Conservation (phyloP, 306 rosid species). For the Fagus sylvatica region DNA sequence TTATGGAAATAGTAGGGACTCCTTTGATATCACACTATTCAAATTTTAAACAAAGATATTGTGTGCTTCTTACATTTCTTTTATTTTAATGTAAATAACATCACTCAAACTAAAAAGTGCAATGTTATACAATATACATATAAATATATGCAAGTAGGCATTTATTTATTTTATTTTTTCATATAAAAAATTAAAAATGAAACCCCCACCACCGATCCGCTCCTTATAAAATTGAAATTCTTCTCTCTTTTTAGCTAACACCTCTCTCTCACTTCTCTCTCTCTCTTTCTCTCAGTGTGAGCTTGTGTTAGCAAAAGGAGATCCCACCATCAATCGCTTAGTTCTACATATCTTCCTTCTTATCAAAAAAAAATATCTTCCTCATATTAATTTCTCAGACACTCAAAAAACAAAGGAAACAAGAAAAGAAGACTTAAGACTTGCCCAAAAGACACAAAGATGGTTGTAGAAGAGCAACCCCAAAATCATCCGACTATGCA, state of each 20-base stretch:
- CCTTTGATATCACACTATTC: not conserved
- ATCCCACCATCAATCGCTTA: constrained; percentile 4
- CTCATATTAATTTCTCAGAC: not conserved
- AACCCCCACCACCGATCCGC: constrained; percentile 15
- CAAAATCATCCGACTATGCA: constrained; percentile 50
- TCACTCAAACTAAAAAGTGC: too few species aligned
- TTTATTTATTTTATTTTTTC: too few species aligned
- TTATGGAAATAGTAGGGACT: not conserved
- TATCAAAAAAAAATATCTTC: too few species aligned
- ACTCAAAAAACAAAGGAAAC: not conserved
- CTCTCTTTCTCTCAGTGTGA: not conserved
- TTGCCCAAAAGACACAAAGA: constrained; percentile 22
- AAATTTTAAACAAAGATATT: not conserved
- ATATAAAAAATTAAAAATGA: not conserved
- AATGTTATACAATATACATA: too few species aligned
- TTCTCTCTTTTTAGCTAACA: constrained; percentile 16
- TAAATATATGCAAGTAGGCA: too few species aligned
- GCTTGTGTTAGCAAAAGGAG: constrained; percentile 3
- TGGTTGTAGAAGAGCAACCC: constrained; percentile 36
- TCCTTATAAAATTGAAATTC: constrained; percentile 37
- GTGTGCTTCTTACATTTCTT: too few species aligned
- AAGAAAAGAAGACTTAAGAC: not conserved
- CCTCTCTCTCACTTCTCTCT: constrained; percentile 21
- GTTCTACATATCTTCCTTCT: not conserved
- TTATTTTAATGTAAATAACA: too few species aligned